Evolutionary conservation across 345 rosid genomes (phyloP), one percentile per base, ranked within the genome.

Genomic region (Cardamine chenopodiifolia): DNA sequence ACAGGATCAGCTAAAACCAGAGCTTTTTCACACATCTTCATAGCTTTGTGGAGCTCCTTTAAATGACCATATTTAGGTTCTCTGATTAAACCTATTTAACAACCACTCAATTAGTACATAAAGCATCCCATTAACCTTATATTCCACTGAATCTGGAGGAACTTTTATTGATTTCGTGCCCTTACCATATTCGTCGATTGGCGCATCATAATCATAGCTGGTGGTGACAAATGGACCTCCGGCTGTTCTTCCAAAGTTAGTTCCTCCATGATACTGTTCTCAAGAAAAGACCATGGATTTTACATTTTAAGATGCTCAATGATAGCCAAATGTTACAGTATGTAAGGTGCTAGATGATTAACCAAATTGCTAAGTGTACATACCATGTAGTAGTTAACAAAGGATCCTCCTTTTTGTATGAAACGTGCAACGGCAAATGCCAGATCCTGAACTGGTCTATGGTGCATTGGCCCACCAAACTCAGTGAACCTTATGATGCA

Each of bases 161-260:
- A 39, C 1, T 18, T 58, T 58, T 13, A 1, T 42, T 29, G 5
- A 44, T 5, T 34, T 66, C 34, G 2, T 44, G 45, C n/a, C 13
- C 83, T 83, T 81, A 96, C 99, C 98, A 81, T 90, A 96, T 85
- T 96, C 99, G 62, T 96, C 99, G 32, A 96, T 71, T 3, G 99
- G 99, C 67, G 97, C 97, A 80, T 96, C 98, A 42, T 92, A 96
- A 71, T 96, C 99, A 39, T 96, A 96, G 84, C 99, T 96, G 39
- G 99, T 92, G 53, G 96, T 89, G 75, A 96, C 83, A 83, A 96
- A 96, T 32, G 98, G 98, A 71, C 99, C 99, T 67, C 98, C 99
- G 44, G 99, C 98, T 70, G 93, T 86, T 75, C 98, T 94, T 58
- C 98, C 98, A 50, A 96, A 96, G 82, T 92, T 96, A 66, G 99